Conservation (phyloP, 306 rosid genomes). For the Corylus avellana region DNA sequence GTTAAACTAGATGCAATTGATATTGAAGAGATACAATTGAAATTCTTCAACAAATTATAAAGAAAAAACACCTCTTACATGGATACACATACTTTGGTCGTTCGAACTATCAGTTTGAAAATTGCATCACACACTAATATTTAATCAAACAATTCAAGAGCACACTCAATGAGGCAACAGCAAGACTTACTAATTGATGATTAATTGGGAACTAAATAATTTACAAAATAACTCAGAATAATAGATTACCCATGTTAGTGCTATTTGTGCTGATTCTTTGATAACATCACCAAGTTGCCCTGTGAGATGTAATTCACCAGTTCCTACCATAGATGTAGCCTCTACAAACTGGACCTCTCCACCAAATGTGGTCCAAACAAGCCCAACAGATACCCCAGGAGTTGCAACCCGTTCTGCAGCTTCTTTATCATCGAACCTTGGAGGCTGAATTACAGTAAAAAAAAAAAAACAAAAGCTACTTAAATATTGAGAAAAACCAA, state of each 20-base stretch:
- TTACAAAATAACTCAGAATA: constrained; percentile 22
- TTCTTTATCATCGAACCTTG: constrained; percentile 84
- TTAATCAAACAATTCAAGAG: neutral
- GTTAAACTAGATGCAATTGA: neutral
- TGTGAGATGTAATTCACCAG: constrained; percentile 94
- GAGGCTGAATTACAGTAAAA: constrained; percentile 67
- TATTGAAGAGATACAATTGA: neutral
- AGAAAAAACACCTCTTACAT: neutral
- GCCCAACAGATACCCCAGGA: constrained; percentile 90
- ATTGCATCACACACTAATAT: constrained; percentile 6
- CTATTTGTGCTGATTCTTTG: constrained; percentile 97
- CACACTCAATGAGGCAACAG: neutral
- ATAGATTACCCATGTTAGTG: constrained; percentile 88
- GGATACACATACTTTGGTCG: neutral
- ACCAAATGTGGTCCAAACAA: constrained; percentile 96
- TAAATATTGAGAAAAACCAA: constrained; percentile 13
- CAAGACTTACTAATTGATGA: constrained; percentile 5
- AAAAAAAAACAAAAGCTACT: neutral
- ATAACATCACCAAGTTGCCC: constrained; percentile 99
- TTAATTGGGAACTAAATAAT: constrained; percentile 10
- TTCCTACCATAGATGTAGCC: constrained; percentile 87
- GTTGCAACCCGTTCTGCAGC: constrained; percentile 81
- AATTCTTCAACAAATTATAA: neutral
- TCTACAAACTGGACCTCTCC: constrained; percentile 99
- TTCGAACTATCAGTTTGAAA: neutral